Base-by-base conservation (phyloP, 2,329 filamentous ascomycete species). In the Fusarium sp. region DNA sequence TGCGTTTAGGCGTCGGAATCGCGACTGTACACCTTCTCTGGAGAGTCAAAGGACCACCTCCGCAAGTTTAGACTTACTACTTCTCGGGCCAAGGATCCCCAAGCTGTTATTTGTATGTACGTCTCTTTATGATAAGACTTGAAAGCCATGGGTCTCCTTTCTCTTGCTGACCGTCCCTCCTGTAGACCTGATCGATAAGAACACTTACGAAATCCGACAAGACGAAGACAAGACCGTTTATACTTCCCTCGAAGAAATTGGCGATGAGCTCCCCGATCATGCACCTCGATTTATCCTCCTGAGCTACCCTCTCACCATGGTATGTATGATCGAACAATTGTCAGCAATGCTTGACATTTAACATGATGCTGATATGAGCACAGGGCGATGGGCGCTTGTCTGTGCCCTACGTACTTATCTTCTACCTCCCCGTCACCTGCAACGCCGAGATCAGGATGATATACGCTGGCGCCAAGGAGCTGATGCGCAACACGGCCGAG, bases 41-140 rank as follows among this genome's bases (percentile, higher is more conserved):
- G 91, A 73, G 94, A 96, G 84, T 97, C 94, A 50, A 96, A 92
- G 84, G 91, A 95, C 74, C 92, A 95, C 79, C 90, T 99, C 74
- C 93, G 94, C 82, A 98, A 98, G 84, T 99, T 99, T 85, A 93
- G 96, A 56, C 88, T 99, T 33, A 91, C 92, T 31, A 98, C 96
- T 5, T 98, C 95, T 38, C 88, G 96, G 74, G 91, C 94, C 58
- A 95, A 92, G 80, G 91, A 92, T 51, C 92, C 95, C 1, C 94
- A 98, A 85, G 96, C 95, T 69, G 91, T 97, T 71, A 97, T 99
- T 77, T 98, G 96, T 98, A 93, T 83, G 91, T 87, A 81, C 77
- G 81, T 84, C 79, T 81, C 54, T 70, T 50, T 26, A 20, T 36
- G 22, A 39, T 51, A 35, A 41, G 51, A 36, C 36, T 41, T 39